Percentiles rank a stretch among this genome's conserved stretches.
These are phyloP conservation scores for Smallanthus sonchifolius DNA, from an alignment of 129 eudicot species.

Conservation along the genomic window DNA sequence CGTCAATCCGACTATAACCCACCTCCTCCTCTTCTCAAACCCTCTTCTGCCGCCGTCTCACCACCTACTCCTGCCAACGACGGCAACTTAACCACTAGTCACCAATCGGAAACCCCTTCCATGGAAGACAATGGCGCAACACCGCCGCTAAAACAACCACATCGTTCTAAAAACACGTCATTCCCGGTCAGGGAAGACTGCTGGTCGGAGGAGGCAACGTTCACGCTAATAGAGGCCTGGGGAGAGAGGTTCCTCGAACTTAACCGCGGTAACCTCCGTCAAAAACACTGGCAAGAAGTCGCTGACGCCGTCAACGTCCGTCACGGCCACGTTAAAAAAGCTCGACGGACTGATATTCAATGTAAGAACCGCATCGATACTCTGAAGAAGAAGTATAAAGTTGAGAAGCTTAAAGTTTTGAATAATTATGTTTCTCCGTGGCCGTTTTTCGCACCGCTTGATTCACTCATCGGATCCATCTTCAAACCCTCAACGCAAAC, in stretches of 20 bases:
- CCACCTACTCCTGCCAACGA: slow-evolving; percentile 23
- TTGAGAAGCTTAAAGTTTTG: slow-evolving; percentile 46
- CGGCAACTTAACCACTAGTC: slow-evolving; percentile 25
- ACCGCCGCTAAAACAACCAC: slow-evolving; percentile 8
- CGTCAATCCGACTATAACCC: slow-evolving; percentile 9
- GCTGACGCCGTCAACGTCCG: slow-evolving; percentile 66
- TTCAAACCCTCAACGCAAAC: slow-evolving; percentile 23
- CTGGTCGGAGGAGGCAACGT: slow-evolving; percentile 72
- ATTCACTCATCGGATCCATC: slow-evolving; percentile 51
- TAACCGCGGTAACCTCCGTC: slow-evolving; percentile 64
- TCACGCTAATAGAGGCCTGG: slow-evolving; percentile 68
- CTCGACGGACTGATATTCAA: slow-evolving; percentile 62
- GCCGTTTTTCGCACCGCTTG: slow-evolving; percentile 62
- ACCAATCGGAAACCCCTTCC: slow-evolving; percentile 22
- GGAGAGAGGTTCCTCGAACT: slow-evolving; percentile 51
- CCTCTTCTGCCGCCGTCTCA: slow-evolving; percentile 15
- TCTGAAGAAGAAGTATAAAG: slow-evolving; percentile 67
- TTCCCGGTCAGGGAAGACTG: slow-evolving; percentile 56
- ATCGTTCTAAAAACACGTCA: slow-evolving; percentile 10
- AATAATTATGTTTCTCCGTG: slow-evolving; percentile 47
- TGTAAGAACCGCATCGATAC: slow-evolving; percentile 84
- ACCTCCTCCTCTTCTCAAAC: not conserved
- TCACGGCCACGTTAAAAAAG: slow-evolving; percentile 40
- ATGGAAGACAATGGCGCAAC: slow-evolving; percentile 17
- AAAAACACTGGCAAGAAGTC: slow-evolving; percentile 69